phyloP scores from a whole-genome alignment of 2,329 filamentous ascomycete species.

The Penicillium sp. region DNA sequence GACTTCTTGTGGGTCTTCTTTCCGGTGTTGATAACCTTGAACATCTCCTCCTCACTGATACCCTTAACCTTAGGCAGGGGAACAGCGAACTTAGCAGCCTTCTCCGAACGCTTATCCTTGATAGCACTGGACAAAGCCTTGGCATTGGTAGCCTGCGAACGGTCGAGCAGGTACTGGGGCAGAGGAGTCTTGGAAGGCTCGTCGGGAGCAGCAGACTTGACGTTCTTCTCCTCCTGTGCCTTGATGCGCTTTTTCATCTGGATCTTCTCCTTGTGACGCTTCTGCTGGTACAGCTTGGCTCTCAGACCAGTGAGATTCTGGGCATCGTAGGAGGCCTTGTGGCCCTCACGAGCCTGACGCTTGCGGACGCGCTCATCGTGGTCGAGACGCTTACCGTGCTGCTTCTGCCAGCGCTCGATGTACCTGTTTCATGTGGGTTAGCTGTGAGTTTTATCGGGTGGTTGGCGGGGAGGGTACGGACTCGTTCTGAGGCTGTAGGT shows the following conservation, averaged over 20 bases:
- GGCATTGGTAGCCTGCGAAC: slow-evolving; percentile 65
- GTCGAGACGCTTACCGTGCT: slow-evolving; percentile 64
- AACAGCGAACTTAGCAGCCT: slow-evolving; percentile 89
- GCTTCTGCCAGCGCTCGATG: slow-evolving; percentile 76
- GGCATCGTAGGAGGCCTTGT: slow-evolving; percentile 84
- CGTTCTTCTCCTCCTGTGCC: slow-evolving; percentile 91
- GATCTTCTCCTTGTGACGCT: slow-evolving; percentile 95
- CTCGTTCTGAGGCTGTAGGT: slow-evolving; percentile 45
- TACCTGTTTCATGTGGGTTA: slow-evolving; percentile 42
- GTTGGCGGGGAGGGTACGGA: slow-evolving; percentile 27
- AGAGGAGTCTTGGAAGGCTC: slow-evolving; percentile 77
- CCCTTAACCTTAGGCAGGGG: slow-evolving; percentile 92
- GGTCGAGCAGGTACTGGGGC: slow-evolving; percentile 90
- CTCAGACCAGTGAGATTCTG: slow-evolving; percentile 90
- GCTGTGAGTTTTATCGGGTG: slow-evolving; percentile 13
- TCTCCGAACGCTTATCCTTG: slow-evolving; percentile 93
- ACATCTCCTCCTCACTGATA: slow-evolving; percentile 96
- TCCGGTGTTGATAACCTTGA: slow-evolving; percentile 92
- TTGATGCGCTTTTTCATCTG: slow-evolving; percentile 95
- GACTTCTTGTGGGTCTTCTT: slow-evolving; percentile 90
- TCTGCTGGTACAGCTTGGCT: slow-evolving; percentile 91
- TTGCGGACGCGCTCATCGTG: slow-evolving; percentile 89
- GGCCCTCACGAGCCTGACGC: slow-evolving; percentile 80
- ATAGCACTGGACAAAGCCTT: slow-evolving; percentile 81
- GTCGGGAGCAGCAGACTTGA: slow-evolving; percentile 78